Evolutionary conservation across 78 protist species (phyloP), one percentile per base, ranked within the genome.

Genomic region (Speleostelium caveatum): DNA sequence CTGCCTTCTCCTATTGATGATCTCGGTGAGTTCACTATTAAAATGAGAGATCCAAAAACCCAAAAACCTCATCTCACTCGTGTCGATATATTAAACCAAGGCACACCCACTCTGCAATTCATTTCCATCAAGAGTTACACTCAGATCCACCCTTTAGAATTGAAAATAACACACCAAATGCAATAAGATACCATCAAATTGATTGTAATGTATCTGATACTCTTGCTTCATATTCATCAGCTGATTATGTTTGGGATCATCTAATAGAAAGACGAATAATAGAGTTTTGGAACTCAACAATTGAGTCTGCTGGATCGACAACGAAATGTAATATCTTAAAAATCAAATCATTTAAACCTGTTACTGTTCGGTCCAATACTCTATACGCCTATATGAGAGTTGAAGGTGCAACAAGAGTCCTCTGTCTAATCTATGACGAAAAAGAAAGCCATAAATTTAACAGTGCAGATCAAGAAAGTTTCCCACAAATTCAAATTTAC

Each of bases 211-310:
- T 32, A n/a, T 19, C 56, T 41, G 91, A 83, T 60, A 22, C 41
- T 19, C 55, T 83, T n/a, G 73, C 42, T 8, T n/a, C 85, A 6
- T 39, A 66, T 30, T 56, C 55, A 24, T 58, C 79, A 0, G 41
- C 75, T 10, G 75, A 72, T 55, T 86, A 75, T 41, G 39, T 65
- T 14, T 86, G 93, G 93, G 93, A 86, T 42, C 59, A 86, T 32
- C 24, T 67, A 17, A 41, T 39, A 51, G 73, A 65, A 5, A 67
- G 62, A 3, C 33, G 68, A 51, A 16, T 86, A 3, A 35, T 73
- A 14, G 87, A 73, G 30, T 26, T 75, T 16, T 75, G 72, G 41
- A 14, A 17, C 17, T 60, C 69, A 2, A 41, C 35, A 2, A 68
- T 53, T 53, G 51, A 38, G 1, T 17, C 26, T 22, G 35, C 6